phyloP scores from a whole-genome alignment of 768 basidiomycete genomes.

The Boletus sp. region DNA sequence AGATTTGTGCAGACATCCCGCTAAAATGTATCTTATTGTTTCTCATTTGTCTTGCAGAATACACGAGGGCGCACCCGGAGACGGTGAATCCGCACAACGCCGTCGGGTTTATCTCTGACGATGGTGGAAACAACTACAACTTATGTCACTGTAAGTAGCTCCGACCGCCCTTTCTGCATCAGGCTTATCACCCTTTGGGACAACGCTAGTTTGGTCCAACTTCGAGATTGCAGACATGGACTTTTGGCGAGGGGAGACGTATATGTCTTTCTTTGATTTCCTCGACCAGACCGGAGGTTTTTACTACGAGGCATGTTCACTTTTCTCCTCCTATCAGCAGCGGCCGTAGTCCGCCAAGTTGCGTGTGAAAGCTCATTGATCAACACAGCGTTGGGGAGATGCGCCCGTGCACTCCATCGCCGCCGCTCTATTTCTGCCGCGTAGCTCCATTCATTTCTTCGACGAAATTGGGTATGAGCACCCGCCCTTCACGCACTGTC shows the following conservation, averaged over 20 bases:
- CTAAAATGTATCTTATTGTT: not conserved
- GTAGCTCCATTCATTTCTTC: slow-evolving; percentile 93
- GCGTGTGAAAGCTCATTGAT: not conserved
- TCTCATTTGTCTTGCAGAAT: slow-evolving; percentile 23
- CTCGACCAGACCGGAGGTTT: slow-evolving; percentile 81
- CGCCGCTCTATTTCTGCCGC: slow-evolving; percentile 82
- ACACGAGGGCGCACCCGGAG: slow-evolving; percentile 39
- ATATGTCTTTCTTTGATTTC: slow-evolving; percentile 79
- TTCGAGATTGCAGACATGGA: slow-evolving; percentile 88
- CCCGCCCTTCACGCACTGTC: slow-evolving; percentile 28
- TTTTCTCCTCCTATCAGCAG: not conserved
- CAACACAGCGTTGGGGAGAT: slow-evolving; percentile 82
- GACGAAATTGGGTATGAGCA: slow-evolving; percentile 66
- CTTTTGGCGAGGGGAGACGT: slow-evolving; percentile 81
- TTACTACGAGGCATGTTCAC: slow-evolving; percentile 68
- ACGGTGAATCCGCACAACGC: slow-evolving; percentile 52
- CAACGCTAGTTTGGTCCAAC: slow-evolving; percentile 77
- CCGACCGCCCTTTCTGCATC: not conserved
- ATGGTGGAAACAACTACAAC: slow-evolving; percentile 61
- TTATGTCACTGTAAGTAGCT: slow-evolving; percentile 54
- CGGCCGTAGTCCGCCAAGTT: not conserved
- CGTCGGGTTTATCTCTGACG: slow-evolving; percentile 60
- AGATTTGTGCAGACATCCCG: slow-evolving; percentile 37
- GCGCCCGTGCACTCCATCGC: slow-evolving; percentile 91
- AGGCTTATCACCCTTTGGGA: not conserved